Evolutionary conservation across 805 yeast species (phyloP).

Genomic region (Wickerhamiella cacticola): DNA sequence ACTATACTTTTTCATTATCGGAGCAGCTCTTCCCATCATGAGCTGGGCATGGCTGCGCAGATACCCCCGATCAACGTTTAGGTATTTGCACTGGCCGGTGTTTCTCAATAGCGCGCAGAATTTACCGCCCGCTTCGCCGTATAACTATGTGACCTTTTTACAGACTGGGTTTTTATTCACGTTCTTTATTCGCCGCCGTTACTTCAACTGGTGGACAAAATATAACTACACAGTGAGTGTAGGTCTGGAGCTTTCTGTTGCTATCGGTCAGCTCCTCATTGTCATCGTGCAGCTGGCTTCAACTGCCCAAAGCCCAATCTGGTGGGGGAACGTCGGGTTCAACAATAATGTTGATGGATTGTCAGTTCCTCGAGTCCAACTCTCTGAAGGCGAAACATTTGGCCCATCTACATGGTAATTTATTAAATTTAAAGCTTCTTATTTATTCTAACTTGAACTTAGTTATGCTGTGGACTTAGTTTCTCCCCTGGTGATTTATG

Average conservation of each 20-base stretch:
- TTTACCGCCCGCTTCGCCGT: conserved; percentile 67
- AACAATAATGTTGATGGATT: conserved; percentile 29
- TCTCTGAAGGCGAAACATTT: conserved; percentile 3
- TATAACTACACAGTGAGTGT: conserved; percentile 58
- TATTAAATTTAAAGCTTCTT: neutral
- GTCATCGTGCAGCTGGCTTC: conserved; percentile 39
- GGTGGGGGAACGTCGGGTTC: conserved; percentile 58
- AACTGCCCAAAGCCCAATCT: conserved; percentile 32
- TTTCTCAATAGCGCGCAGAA: conserved; percentile 49
- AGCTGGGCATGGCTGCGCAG: conserved; percentile 31
- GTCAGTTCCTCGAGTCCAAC: neutral
- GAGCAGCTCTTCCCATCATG: conserved; percentile 37
- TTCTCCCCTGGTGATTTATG: too few species aligned
- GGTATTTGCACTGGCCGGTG: conserved; percentile 52
- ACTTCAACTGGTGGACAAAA: conserved; percentile 64
- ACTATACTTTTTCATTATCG: conserved; percentile 49
- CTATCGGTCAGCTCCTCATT: conserved; percentile 47
- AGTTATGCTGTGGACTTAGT: neutral
- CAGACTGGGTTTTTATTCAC: conserved; percentile 45
- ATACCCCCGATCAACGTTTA: conserved; percentile 33
- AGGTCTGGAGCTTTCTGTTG: conserved; percentile 56
- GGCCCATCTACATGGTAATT: conserved; percentile 8
- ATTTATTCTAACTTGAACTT: neutral
- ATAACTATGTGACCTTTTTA: conserved; percentile 49
- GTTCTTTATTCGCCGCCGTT: conserved; percentile 43